phyloP scores from a whole-genome alignment of 805 yeast species.

The Limtongozyma cylindracea region DNA sequence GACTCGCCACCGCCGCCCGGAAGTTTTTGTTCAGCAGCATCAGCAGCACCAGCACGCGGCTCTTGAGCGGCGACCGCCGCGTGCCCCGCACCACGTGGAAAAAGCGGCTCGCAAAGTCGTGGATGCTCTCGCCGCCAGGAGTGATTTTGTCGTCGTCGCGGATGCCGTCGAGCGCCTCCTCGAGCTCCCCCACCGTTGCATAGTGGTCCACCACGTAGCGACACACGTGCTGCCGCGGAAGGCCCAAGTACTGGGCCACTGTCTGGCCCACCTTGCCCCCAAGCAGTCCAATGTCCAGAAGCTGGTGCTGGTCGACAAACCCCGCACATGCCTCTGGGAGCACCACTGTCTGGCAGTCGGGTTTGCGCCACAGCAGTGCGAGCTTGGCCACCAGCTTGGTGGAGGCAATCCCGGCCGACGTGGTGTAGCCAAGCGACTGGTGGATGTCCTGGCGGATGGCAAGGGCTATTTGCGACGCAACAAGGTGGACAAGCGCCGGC shows the following conservation, averaged over 20 bases:
- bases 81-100: too few relatives aligned
- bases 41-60: conserved; percentile 42
- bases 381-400: conserved; percentile 64
- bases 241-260: conserved; percentile 19
- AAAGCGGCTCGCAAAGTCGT: too few relatives aligned
- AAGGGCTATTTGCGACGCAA: conserved; percentile 37
- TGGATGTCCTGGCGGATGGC: conserved; percentile 27
- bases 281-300: conserved; percentile 67
- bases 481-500: conserved; percentile 47
- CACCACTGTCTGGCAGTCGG: conserved; percentile 65
- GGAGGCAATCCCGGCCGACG: conserved; percentile 71
- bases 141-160: too few relatives aligned
- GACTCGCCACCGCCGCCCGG: conserved; percentile 21
- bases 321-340: conserved; percentile 16
- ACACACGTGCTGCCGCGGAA: conserved; percentile 26
- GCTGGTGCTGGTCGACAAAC: conserved; percentile 34
- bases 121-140: conserved; percentile 16
- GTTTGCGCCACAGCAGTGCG: conserved; percentile 70
- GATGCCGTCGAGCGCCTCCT: conserved; percentile 20
- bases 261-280: conserved; percentile 74
- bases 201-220: conserved; percentile 3
- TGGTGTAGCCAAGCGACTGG: conserved; percentile 44
- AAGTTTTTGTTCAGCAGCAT: conserved; percentile 83
- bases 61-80: conserved; percentile 25
- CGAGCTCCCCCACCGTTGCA: conserved; percentile 14